phyloP scores from a whole-genome alignment of 1,139 yeast genomes.

The Blastobotrys serpentis region DNA sequence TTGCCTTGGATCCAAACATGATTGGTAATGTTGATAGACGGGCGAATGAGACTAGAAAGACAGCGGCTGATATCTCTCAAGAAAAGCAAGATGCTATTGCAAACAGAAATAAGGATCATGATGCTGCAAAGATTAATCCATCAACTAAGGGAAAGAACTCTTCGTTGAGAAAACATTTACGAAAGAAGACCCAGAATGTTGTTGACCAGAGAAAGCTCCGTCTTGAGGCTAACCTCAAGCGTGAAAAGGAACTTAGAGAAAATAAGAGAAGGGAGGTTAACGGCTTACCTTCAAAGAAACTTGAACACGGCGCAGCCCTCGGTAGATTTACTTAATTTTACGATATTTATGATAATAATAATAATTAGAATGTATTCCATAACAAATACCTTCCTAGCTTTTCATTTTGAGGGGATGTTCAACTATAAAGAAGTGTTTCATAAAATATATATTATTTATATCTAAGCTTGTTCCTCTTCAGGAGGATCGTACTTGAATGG shows the following conservation, averaged over 20 bases:
- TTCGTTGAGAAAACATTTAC: slow-evolving; percentile 71
- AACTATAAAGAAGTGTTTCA: background rate
- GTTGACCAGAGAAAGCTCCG: slow-evolving; percentile 84
- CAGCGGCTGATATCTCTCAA: slow-evolving; percentile 47
- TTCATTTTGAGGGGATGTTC: no score
- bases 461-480: slow-evolving; percentile 21
- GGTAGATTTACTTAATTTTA: slow-evolving; percentile 29
- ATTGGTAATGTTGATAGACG: slow-evolving; percentile 83
- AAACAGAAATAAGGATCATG: slow-evolving; percentile 23
- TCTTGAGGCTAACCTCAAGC: slow-evolving; percentile 70
- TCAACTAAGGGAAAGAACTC: slow-evolving; percentile 75
- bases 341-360: background rate
- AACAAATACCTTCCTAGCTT: no score
- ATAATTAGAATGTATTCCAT: no score
- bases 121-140: slow-evolving; percentile 41
- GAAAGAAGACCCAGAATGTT: slow-evolving; percentile 84
- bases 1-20: slow-evolving; percentile 81
- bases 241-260: slow-evolving; percentile 72
- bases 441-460: slow-evolving; percentile 12
- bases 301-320: slow-evolving; percentile 35
- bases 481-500: slow-evolving; percentile 68
- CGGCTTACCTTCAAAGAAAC: slow-evolving; percentile 24
- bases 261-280: slow-evolving; percentile 36
- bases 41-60: slow-evolving; percentile 61
- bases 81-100: slow-evolving; percentile 41